Evolutionary conservation across 768 basidiomycete genomes (phyloP).

Genomic region (Suillus cothurnatus): DNA sequence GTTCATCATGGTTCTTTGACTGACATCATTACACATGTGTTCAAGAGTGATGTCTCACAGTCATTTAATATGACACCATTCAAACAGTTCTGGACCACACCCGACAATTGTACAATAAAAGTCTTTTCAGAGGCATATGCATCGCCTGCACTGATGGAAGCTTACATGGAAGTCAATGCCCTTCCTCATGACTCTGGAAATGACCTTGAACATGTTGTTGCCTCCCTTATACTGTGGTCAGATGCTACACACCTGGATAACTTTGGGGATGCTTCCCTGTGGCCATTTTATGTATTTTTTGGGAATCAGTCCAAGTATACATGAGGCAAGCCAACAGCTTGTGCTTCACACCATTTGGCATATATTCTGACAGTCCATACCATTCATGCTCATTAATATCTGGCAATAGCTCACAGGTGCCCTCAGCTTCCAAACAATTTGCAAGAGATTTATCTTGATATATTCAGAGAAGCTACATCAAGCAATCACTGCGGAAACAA

Average conservation of each 20-base stretch:
- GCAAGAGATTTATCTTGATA: neutral
- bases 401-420: too few species aligned
- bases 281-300: constrained; percentile 17
- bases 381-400: constrained; percentile 20
- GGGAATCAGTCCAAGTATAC: constrained; percentile 25
- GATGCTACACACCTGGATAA: neutral
- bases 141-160: constrained; percentile 4
- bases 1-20: neutral
- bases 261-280: neutral
- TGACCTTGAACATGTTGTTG: constrained; percentile 16
- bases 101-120: neutral
- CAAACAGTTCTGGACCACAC: neutral
- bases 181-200: constrained; percentile 12
- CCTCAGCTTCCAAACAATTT: neutral
- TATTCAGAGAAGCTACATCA: neutral
- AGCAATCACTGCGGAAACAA: neutral
- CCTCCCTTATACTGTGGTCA: constrained; percentile 10
- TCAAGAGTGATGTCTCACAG: neutral
- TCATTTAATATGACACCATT: constrained; percentile 15
- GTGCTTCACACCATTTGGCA: constrained; percentile 36
- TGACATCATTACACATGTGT: constrained; percentile 7
- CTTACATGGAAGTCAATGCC: constrained; percentile 1
- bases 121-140: constrained; percentile 9
- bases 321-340: constrained; percentile 4
- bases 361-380: constrained; percentile 30